These are phyloP conservation scores for Mycosarcoma maydis DNA, from an alignment of 1,284 basidiomycete species.

Conservation along the genomic window DNA sequence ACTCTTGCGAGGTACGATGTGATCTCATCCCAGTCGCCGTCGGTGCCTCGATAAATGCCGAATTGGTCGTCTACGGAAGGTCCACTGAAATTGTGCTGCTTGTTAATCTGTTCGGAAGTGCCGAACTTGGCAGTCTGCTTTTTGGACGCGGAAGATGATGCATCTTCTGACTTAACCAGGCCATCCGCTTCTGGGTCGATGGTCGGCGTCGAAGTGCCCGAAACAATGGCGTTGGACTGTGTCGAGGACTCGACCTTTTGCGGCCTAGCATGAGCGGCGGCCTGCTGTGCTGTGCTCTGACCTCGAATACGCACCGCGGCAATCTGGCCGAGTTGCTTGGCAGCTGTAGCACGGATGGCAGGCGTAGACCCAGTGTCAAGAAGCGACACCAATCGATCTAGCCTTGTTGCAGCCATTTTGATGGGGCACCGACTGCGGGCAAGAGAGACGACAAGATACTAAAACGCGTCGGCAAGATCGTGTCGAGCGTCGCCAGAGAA, in stretches of 20 bases:
- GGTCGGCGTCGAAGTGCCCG: slow-evolving; percentile 37
- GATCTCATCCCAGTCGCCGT: slow-evolving; percentile 77
- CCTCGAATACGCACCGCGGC: slow-evolving; percentile 72
- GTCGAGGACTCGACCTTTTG: slow-evolving; percentile 11
- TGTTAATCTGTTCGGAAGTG: slow-evolving; percentile 40
- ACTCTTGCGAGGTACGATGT: slow-evolving; percentile 72
- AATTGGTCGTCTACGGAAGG: slow-evolving; percentile 23
- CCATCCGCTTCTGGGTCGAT: slow-evolving; percentile 40
- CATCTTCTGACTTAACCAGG: slow-evolving; percentile 30
- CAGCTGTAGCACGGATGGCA: slow-evolving; percentile 86
- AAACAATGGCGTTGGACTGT: slow-evolving; percentile 8
- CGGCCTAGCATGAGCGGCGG: slow-evolving; percentile 22
- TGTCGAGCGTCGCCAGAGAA: not conserved
- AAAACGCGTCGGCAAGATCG: not conserved
- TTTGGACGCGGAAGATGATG: slow-evolving; percentile 4
- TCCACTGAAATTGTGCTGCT: slow-evolving; percentile 37
- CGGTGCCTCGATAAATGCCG: slow-evolving; percentile 67
- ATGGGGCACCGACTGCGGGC: not conserved
- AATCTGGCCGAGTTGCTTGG: slow-evolving; percentile 89
- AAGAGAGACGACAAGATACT: not conserved
- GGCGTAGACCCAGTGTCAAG: slow-evolving; percentile 88
- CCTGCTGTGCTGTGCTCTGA: slow-evolving; percentile 39
- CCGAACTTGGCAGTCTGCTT: slow-evolving; percentile 32
- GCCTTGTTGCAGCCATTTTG: slow-evolving; percentile 65
- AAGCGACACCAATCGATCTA: slow-evolving; percentile 89